A percentile compares a stretch with the other conserved stretches of the same genome.
Evolutionary conservation across 768 basidiomycete genomes (phyloP).

Genomic region (Paxillus ammoniavirescens): DNA sequence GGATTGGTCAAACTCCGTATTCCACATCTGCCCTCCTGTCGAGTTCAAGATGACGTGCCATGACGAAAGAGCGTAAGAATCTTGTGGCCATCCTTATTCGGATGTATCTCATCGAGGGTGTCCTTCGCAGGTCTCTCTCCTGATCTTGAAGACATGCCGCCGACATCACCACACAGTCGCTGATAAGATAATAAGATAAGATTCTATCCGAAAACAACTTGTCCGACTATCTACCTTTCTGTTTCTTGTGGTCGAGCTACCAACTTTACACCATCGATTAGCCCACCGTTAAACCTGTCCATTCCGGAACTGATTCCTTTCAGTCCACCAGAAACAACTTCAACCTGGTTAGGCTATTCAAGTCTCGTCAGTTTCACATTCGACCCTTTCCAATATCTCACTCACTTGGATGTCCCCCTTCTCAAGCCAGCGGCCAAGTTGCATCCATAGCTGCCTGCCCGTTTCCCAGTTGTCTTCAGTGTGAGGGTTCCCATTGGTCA

Average conservation of each 20-base stretch:
- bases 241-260: conserved; percentile 45
- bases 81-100: conserved; percentile 31
- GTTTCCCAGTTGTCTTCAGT: conserved; percentile 33
- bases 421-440: conserved; percentile 29
- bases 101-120: conserved; percentile 31
- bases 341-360: conserved; percentile 42
- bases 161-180: conserved; percentile 21
- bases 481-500: conserved; percentile 33
- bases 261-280: conserved; percentile 46
- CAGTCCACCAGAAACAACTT: conserved; percentile 42
- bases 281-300: conserved; percentile 37
- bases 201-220: conserved; percentile 22
- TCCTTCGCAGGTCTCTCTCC: conserved; percentile 25
- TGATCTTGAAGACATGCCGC: conserved; percentile 18
- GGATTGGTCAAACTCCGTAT: conserved; percentile 30
- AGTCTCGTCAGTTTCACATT: not conserved
- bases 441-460: conserved; percentile 29
- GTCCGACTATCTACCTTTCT: conserved; percentile 31
- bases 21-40: conserved; percentile 27
- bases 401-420: conserved; percentile 32
- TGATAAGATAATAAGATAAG: conserved; percentile 19
- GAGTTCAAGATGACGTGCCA: conserved; percentile 26
- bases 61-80: conserved; percentile 28
- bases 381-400: not conserved
- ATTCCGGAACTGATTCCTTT: conserved; percentile 42